Conservation (phyloP, 2,329 filamentous ascomycete species). For the Simplicillium aogashimaense region DNA sequence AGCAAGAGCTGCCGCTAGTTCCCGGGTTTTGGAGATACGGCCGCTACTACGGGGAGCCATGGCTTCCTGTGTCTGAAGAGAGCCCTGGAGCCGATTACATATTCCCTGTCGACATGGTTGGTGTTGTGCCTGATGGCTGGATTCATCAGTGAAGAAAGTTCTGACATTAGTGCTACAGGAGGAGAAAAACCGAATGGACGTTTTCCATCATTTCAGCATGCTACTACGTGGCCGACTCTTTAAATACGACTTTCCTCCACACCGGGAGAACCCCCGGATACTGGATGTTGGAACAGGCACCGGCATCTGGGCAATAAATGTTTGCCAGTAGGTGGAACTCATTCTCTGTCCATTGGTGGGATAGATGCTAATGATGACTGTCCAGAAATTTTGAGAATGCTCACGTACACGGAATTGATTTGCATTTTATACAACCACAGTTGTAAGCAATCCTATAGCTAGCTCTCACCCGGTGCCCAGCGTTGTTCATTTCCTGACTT, state of each 20-base stretch:
- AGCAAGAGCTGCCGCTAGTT: too few relatives aligned
- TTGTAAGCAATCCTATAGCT: constrained; percentile 16
- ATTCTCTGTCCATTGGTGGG: background rate
- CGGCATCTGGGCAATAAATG: constrained; percentile 83
- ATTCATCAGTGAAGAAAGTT: background rate
- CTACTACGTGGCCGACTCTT: constrained; percentile 41
- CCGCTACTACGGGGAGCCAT: constrained; percentile 58
- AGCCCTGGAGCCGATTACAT: constrained; percentile 41
- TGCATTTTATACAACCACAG: constrained; percentile 28
- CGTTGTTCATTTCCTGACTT: constrained; percentile 3
- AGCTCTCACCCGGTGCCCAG: background rate
- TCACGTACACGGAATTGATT: constrained; percentile 26
- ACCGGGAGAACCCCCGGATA: constrained; percentile 24
- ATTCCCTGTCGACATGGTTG: constrained; percentile 68
- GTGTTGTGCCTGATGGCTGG: constrained; percentile 8
- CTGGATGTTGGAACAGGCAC: constrained; percentile 75
- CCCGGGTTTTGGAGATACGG: constrained; percentile 47
- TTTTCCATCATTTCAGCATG: constrained; percentile 69
- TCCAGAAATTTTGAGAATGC: constrained; percentile 14
- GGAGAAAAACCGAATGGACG: constrained; percentile 71
- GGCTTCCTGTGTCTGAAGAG: constrained; percentile 19
- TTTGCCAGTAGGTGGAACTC: constrained; percentile 48
- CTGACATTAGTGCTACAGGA: constrained; percentile 27
- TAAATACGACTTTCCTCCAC: constrained; percentile 9
- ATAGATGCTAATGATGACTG: constrained; percentile 1